Percentiles rank a stretch among this genome's conserved stretches.
Evolutionary conservation across 768 basidiomycete genomes (phyloP).

Genomic region (Podaxis sp.): DNA sequence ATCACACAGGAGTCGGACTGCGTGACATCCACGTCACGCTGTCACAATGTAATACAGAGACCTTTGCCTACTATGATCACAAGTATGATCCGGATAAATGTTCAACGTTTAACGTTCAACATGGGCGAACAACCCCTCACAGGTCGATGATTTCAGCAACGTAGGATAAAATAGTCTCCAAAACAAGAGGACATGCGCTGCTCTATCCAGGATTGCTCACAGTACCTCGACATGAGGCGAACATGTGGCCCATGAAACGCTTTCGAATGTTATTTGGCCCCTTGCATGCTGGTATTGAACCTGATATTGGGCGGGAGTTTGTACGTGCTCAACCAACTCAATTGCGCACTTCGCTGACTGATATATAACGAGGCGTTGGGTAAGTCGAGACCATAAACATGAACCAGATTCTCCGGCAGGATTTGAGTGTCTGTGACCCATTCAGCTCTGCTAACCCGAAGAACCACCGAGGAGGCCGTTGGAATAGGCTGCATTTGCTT

Average conservation of each 20-base stretch:
- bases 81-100: background rate
- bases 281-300: background rate
- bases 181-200: background rate
- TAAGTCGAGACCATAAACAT: background rate
- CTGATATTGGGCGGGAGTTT: background rate
- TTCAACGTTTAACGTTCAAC: background rate
- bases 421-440: constrained; percentile 34
- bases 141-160: background rate
- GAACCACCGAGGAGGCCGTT: constrained; percentile 37
- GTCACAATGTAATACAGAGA: background rate
- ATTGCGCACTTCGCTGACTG: background rate
- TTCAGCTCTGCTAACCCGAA: constrained; percentile 44
- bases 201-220: background rate
- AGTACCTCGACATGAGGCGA: background rate
- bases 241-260: constrained; percentile 4
- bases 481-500: constrained; percentile 44
- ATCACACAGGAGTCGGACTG: background rate
- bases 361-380: background rate
- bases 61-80: background rate
- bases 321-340: background rate
- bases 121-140: background rate
- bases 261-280: background rate
- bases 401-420: constrained; percentile 5
- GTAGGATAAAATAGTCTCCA: background rate
- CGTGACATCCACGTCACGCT: background rate